phyloP scores from a whole-genome alignment of 2,329 filamentous ascomycete genomes.

The Trichothecium sympodiale region DNA sequence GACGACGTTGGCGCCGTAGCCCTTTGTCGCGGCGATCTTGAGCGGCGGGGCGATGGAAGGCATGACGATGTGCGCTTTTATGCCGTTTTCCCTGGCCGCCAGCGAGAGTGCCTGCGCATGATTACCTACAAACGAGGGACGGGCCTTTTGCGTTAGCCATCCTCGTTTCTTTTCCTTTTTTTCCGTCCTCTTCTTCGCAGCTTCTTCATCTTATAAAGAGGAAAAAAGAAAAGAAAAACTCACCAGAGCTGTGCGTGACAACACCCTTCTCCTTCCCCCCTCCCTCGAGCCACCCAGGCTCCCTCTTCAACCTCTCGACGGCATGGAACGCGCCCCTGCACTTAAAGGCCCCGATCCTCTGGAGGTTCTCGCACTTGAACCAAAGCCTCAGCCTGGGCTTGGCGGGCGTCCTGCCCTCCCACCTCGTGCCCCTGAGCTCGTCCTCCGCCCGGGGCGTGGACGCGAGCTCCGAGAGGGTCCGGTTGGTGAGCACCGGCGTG shows the following conservation, averaged over 20 bases:
- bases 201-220: too few relatives aligned
- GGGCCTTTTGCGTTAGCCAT: slow-evolving; percentile 2
- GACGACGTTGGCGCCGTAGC: slow-evolving; percentile 66
- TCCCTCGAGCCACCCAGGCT: slow-evolving; percentile 49
- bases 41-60: slow-evolving; percentile 71
- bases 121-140: slow-evolving; percentile 53
- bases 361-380: slow-evolving; percentile 95
- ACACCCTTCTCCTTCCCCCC: slow-evolving; percentile 57
- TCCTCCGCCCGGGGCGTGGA: slow-evolving; percentile 53
- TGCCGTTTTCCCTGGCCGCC: slow-evolving; percentile 60
- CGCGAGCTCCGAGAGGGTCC: slow-evolving; percentile 62
- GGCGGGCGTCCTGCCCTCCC: slow-evolving; percentile 44
- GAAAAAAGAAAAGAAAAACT: slow-evolving; percentile 6
- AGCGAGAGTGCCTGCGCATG: slow-evolving; percentile 89
- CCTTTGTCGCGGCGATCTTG: slow-evolving; percentile 74
- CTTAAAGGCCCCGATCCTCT: slow-evolving; percentile 89
- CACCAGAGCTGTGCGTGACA: slow-evolving; percentile 82
- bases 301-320: slow-evolving; percentile 53
- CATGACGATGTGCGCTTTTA: slow-evolving; percentile 88
- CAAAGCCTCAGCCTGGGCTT: slow-evolving; percentile 61
- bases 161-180: neutral
- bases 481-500: slow-evolving; percentile 74
- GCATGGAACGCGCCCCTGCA: slow-evolving; percentile 85
- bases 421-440: slow-evolving; percentile 43
- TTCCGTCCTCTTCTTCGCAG: too few relatives aligned